Conservation (phyloP, 805 yeast genomes). For the Pichia manshurica region DNA sequence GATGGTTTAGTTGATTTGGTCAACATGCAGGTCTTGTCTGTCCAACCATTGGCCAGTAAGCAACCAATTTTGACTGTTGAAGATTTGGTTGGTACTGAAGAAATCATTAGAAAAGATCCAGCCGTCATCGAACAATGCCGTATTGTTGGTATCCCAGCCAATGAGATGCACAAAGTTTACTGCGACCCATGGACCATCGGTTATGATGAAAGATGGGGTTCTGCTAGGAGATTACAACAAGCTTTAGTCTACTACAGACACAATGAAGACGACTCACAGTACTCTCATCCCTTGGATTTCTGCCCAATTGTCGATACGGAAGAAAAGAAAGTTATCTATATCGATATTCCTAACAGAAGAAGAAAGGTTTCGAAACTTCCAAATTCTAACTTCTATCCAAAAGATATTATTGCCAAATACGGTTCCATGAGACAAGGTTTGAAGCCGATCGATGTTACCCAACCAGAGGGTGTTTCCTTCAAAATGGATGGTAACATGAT, state of each 20-base stretch:
- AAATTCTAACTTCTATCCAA: constrained; percentile 66
- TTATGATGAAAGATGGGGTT: constrained; percentile 69
- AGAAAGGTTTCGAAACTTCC: constrained; percentile 63
- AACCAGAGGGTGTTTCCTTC: constrained; percentile 81
- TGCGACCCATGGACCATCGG: constrained; percentile 68
- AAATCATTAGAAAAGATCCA: constrained; percentile 62
- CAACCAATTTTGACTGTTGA: constrained; percentile 72
- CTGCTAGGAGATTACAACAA: constrained; percentile 68
- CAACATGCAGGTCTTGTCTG: constrained; percentile 40
- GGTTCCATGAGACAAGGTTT: constrained; percentile 60
- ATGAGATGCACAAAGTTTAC: constrained; percentile 54
- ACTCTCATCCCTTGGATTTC: constrained; percentile 71
- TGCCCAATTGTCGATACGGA: constrained; percentile 78
- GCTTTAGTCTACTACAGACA: constrained; percentile 75
- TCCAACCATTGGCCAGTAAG: constrained; percentile 49
- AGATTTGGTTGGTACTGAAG: constrained; percentile 60
- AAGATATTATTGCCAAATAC: constrained; percentile 52
- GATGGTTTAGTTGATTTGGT: constrained; percentile 66
- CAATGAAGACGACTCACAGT: constrained; percentile 65
- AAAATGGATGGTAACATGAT: constrained; percentile 61
- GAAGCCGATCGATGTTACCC: constrained; percentile 65
- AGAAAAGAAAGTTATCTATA: constrained; percentile 58
- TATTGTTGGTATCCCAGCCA: constrained; percentile 59
- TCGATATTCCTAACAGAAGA: constrained; percentile 72
- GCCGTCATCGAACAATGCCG: constrained; percentile 67